phyloP scores from a whole-genome alignment of 306 rosid species.

The Trichosanthes truncata region DNA sequence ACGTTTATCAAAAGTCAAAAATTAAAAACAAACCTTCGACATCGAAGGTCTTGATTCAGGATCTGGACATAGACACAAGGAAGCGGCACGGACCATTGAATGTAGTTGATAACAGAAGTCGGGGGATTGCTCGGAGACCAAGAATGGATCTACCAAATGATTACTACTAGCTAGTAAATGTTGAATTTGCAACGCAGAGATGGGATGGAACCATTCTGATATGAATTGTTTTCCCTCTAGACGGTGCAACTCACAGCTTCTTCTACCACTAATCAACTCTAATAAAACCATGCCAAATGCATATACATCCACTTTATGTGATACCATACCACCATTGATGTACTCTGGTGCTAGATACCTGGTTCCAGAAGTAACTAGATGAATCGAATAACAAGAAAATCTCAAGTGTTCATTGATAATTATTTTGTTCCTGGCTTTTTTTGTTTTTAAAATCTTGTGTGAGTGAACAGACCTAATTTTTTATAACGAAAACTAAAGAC shows the following conservation, averaged over 20 bases:
- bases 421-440: too few relatives aligned
- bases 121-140: conserved; percentile 38
- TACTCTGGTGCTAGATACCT: conserved; percentile 95
- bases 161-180: conserved; percentile 36
- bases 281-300: conserved; percentile 79
- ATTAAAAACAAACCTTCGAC: conserved; percentile 56
- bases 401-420: background rate
- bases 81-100: conserved; percentile 79
- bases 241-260: conserved; percentile 51
- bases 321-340: conserved; percentile 56
- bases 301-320: conserved; percentile 78
- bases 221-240: conserved; percentile 33
- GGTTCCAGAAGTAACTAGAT: conserved; percentile 13
- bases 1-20: background rate
- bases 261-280: conserved; percentile 65
- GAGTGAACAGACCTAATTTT: background rate
- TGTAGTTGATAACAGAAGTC: conserved; percentile 57
- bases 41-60: conserved; percentile 76
- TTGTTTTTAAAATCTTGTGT: background rate
- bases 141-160: conserved; percentile 47
- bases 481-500: background rate
- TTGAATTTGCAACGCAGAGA: conserved; percentile 42
- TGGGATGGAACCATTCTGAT: conserved; percentile 50
- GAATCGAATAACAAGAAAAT: conserved; percentile 5
- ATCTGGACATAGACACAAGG: conserved; percentile 66